A percentile compares a stretch with the other conserved stretches of the same genome.
phyloP scores from a whole-genome alignment of 306 rosid species.

The Begonia masoniana region DNA sequence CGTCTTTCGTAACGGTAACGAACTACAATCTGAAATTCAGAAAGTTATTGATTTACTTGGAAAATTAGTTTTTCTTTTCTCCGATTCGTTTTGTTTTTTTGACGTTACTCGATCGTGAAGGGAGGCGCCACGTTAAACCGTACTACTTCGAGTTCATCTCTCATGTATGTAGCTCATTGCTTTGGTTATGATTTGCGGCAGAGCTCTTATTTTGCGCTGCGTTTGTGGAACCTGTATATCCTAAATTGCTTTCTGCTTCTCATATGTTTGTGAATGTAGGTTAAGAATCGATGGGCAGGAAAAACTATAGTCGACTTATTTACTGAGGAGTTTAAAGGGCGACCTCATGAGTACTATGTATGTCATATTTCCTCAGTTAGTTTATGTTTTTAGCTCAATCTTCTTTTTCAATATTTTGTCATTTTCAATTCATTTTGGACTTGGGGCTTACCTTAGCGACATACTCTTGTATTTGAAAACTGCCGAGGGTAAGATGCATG shows the following conservation, averaged over 20 bases:
- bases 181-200: not conserved
- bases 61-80: not conserved
- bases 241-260: not conserved
- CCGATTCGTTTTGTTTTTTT: not conserved
- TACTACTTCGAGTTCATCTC: conserved; percentile 91
- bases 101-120: conserved; percentile 31
- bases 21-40: no score
- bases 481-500: no score
- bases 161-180: conserved; percentile 27
- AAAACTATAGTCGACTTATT: conserved; percentile 79
- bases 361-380: not conserved
- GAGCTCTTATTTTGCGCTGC: no score
- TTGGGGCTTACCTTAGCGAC: no score
- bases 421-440: not conserved
- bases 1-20: conserved; percentile 50
- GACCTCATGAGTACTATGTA: conserved; percentile 80
- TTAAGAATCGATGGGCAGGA: conserved; percentile 87
- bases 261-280: conserved; percentile 26
- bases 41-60: no score
- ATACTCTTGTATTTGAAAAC: no score
- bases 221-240: conserved; percentile 1
- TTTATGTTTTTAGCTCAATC: not conserved
- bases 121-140: conserved; percentile 65
- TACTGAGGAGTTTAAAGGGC: conserved; percentile 84
- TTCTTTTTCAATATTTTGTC: not conserved